phyloP scores from a whole-genome alignment of 371 early-diverging fungal species.

The Mortierella sp. region DNA sequence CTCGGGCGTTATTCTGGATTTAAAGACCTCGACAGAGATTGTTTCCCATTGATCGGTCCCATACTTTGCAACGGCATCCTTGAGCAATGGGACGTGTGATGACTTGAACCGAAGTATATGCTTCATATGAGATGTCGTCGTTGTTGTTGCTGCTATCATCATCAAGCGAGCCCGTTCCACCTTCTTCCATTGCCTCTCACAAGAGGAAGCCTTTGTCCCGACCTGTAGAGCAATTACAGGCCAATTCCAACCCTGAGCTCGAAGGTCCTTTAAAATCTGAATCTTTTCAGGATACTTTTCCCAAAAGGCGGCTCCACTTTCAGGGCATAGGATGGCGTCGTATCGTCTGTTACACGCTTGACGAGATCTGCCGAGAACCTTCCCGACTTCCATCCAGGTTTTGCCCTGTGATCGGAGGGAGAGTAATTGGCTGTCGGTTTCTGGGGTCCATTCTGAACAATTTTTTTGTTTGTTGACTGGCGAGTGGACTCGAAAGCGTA shows the following conservation, averaged over 20 bases:
- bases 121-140: background rate
- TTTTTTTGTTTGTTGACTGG: constrained; percentile 22
- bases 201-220: constrained; percentile 27
- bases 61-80: constrained; percentile 18
- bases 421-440: constrained; percentile 18
- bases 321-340: constrained; percentile 28
- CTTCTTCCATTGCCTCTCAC: constrained; percentile 32
- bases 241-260: constrained; percentile 25
- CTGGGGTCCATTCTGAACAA: constrained; percentile 24
- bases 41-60: constrained; percentile 32
- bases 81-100: constrained; percentile 8
- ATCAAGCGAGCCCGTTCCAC: constrained; percentile 1
- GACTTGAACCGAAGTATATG: constrained; percentile 3
- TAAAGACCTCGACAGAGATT: constrained; percentile 18
- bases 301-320: constrained; percentile 25
- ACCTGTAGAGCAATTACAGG: constrained; percentile 19
- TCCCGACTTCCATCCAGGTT: constrained; percentile 33
- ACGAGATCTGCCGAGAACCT: constrained; percentile 18
- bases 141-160: background rate
- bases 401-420: constrained; percentile 25
- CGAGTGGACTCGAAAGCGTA: constrained; percentile 15
- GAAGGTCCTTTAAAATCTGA: constrained; percentile 3
- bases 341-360: constrained; percentile 43
- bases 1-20: background rate
- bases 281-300: constrained; percentile 5